Evolutionary conservation across 2,329 filamentous ascomycete genomes (phyloP), one percentile per base, ranked within the genome.

Genomic region (Penicillium sp.): DNA sequence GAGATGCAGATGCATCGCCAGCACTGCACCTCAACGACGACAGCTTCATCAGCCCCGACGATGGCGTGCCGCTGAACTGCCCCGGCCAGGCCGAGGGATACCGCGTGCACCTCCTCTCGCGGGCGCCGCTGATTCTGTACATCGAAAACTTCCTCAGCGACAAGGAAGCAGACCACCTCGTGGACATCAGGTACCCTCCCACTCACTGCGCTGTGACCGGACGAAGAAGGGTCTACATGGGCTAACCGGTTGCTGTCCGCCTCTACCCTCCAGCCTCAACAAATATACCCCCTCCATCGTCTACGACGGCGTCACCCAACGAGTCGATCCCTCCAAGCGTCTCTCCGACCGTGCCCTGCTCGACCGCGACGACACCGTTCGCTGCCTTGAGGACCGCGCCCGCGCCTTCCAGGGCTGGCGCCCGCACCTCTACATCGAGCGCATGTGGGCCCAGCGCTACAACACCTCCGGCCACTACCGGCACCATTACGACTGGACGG

Each of bases 331-430:
- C 2, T 56, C 58, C 2, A 64, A 79, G 25, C 75, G 79, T 2
- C 67, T 73, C 39, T 80, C 77, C 0, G 75, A 80, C 43, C 66
- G 67, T 28, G 68, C 70, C 7, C 62, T 74, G 2, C 64, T 77
- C 21, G 62, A 68, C 14, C 69, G 73, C 42, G 69, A 74, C 51
- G 48, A 62, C 14, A 66, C 66, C 0, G 76, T 81, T 6, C 73
- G 77, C 43, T 82, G 79, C 53, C 73, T 82, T 43, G 79, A 81
- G 55, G 63, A 72, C 20, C 75, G 79, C 36, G 78, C 78, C 7
- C 71, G 76, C 5, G 60, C 66, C 7, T 78, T 82, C 56, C 79
- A 83, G 58, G 79, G 79, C 51, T 81, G 78, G 78, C 72, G 72
- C 1, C 67, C 69, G 1, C 65, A 78, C 36, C 70, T 79, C 1